phyloP scores from a whole-genome alignment of 495 filamentous ascomycete species.

The Pseudotulostoma volvatum region DNA sequence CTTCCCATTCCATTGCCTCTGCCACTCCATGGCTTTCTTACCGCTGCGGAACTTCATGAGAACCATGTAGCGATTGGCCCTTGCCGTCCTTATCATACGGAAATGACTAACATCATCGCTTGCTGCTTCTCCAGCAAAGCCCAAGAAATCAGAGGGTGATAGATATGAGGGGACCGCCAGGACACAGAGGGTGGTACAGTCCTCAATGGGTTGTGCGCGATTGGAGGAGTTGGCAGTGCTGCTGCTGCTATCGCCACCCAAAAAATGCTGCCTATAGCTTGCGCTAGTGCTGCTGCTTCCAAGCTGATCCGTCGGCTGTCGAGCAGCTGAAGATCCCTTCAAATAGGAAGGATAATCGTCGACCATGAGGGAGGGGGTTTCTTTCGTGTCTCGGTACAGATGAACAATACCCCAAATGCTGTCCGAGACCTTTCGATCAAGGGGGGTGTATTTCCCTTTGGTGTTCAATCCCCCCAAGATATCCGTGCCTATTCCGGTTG shows the following conservation, averaged over 20 bases:
- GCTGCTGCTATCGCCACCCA: constrained; percentile 5
- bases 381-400: constrained; percentile 72
- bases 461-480: constrained; percentile 42
- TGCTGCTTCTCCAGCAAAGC: constrained; percentile 82
- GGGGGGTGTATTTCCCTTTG: constrained; percentile 62
- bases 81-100: constrained; percentile 79
- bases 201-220: constrained; percentile 27
- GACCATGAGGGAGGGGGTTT: constrained; percentile 37
- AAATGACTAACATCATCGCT: constrained; percentile 84
- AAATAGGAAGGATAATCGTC: constrained; percentile 27
- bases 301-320: constrained; percentile 3
- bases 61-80: constrained; percentile 87
- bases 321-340: constrained; percentile 27
- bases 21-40: constrained; percentile 59
- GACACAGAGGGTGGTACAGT: constrained; percentile 84
- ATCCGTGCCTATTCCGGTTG: constrained; percentile 33
- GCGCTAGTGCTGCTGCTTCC: constrained; percentile 1
- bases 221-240: constrained; percentile 39
- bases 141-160: constrained; percentile 77
- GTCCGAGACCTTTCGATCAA: constrained; percentile 61
- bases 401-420: constrained; percentile 89
- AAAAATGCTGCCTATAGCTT: too few species aligned
- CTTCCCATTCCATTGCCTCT: constrained; percentile 82
- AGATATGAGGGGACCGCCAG: constrained; percentile 90
- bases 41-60: constrained; percentile 84